Evolutionary conservation across 1,139 yeast species (phyloP).

Genomic region (Zygosaccharomyces sapae): DNA sequence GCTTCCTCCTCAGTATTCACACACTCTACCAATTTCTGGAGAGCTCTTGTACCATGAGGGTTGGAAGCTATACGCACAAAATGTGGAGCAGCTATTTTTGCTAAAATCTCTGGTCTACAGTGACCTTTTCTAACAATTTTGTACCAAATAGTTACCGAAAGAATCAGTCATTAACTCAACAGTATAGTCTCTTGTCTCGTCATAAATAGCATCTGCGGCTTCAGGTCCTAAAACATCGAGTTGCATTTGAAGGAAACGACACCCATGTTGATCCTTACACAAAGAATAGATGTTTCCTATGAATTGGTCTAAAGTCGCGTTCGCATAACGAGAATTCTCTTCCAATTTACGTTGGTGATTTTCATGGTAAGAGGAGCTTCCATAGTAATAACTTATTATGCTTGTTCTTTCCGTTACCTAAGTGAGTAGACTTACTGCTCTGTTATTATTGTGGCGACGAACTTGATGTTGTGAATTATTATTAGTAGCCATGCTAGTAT

Average conservation of each 20-base stretch:
- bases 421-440: slow-evolving; percentile 17
- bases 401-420: slow-evolving; percentile 14
- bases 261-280: slow-evolving; percentile 94
- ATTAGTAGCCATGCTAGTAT: slow-evolving; percentile 12
- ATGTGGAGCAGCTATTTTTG: slow-evolving; percentile 63
- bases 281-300: slow-evolving; percentile 70
- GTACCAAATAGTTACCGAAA: slow-evolving; percentile 93
- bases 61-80: slow-evolving; percentile 78
- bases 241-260: slow-evolving; percentile 84
- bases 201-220: slow-evolving; percentile 57
- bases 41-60: slow-evolving; percentile 93
- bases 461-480: slow-evolving; percentile 15
- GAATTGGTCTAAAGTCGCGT: slow-evolving; percentile 62
- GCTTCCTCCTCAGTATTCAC: slow-evolving; percentile 55
- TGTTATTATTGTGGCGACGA: slow-evolving; percentile 24
- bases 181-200: slow-evolving; percentile 72
- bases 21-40: slow-evolving; percentile 81
- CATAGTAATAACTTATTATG: slow-evolving; percentile 19
- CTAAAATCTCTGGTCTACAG: slow-evolving; percentile 66
- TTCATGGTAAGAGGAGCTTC: slow-evolving; percentile 15
- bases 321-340: slow-evolving; percentile 41
- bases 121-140: slow-evolving; percentile 74
- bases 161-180: slow-evolving; percentile 93
- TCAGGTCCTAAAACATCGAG: slow-evolving; percentile 50
- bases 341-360: slow-evolving; percentile 29